Base-by-base conservation (phyloP, 2,329 filamentous ascomycete genomes). In the Verticillium dahliae region DNA sequence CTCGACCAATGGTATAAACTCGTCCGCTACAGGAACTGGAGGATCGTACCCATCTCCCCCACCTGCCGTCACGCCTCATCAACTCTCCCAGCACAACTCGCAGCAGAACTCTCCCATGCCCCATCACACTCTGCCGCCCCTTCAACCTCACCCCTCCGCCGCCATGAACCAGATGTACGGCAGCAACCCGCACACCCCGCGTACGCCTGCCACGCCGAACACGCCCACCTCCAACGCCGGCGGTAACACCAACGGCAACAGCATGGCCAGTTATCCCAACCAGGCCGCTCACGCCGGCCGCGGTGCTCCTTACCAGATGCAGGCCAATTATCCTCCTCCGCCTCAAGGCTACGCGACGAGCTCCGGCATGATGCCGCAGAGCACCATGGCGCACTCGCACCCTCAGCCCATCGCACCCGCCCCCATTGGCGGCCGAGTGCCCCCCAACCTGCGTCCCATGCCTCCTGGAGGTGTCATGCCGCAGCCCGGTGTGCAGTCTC, bases 381-480 rank as follows among this genome's bases (percentile, higher is more conserved):
- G 87, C 31, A 86, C 87, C 11, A 83, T 84, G 57, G 81, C 88
- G 55, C 82, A 87, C 68, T 85, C 86, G 60, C 90, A 91, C 72
- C 89, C 88, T 56, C 89, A 91, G 74, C 86, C 88, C 38, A 90
- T 92, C 70, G 90, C 90, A 54, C 89, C 90, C 15, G 90, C 90
- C 52, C 89, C 89, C 57, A 77, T 74, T 63, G 85, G 77, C 71
- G 78, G 80, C 50, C 81, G 84, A 41, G 78, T 78, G 22, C 85
- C 85, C 63, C 18, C 85, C 18, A 80, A 86, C 13, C 74, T 90
- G 67, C 85, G 88, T 60, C 87, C 88, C n/a, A 88, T 91, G 82
- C 89, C 89, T 14, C 83, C 88, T 1, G 85, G 85, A 67, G 88
- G 85, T 57, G 78, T 87, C 62, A 85, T 85, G 77, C 80, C 81